Percentiles rank a stretch among this genome's conserved stretches.
phyloP scores from a whole-genome alignment of 805 yeast genomes.

The Saccharomycopsis schoenii region DNA sequence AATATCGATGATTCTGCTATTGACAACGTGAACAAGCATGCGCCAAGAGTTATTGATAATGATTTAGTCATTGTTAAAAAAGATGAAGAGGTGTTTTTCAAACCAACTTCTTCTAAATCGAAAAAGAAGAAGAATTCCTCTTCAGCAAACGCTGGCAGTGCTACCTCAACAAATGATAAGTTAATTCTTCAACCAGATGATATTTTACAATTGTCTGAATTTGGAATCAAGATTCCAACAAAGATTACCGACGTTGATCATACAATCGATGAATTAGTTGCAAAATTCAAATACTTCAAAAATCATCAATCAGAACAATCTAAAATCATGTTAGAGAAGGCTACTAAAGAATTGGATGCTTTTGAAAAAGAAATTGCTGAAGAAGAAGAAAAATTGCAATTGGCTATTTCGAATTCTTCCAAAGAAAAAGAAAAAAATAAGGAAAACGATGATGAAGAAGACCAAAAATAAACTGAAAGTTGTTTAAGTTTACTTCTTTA shows the following conservation, averaged over 20 bases:
- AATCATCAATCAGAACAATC: constrained; percentile 76
- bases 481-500: neutral
- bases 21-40: constrained; percentile 21
- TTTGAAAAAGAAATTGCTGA: constrained; percentile 1
- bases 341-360: neutral
- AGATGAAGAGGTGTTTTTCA: constrained; percentile 48
- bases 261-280: constrained; percentile 58
- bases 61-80: constrained; percentile 58
- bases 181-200: constrained; percentile 74
- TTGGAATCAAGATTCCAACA: constrained; percentile 72
- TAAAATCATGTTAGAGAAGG: constrained; percentile 43
- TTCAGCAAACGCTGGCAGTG: constrained; percentile 4
- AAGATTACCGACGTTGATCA: constrained; percentile 58
- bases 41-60: constrained; percentile 45
- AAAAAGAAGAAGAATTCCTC: constrained; percentile 33
- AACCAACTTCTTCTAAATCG: constrained; percentile 38
- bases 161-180: constrained; percentile 26
- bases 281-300: constrained; percentile 58
- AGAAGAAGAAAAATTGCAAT: constrained; percentile 3
- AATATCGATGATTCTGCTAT: constrained; percentile 25
- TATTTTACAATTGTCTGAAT: constrained; percentile 64
- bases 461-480: neutral
- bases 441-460: constrained; percentile 3
- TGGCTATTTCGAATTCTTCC: neutral
- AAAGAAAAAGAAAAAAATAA: constrained; percentile 5